A percentile compares a stretch with the other conserved stretches of the same genome.
phyloP scores from a whole-genome alignment of 108 stramenopile species.

The Conticribra weissflogii region DNA sequence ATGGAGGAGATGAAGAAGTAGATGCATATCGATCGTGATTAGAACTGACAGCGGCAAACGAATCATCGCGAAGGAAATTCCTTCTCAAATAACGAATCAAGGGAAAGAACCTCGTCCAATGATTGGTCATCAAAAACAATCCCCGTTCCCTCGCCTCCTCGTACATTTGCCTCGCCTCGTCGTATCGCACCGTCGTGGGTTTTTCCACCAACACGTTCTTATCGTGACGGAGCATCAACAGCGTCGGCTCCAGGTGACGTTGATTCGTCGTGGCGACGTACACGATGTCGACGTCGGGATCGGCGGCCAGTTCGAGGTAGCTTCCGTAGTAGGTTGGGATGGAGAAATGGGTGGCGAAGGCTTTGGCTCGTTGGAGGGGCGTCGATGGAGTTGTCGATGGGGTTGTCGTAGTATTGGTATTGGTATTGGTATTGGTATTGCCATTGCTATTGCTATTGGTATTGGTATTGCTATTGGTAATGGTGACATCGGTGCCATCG shows the following conservation, averaged over 20 bases:
- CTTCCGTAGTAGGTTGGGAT: slow-evolving; percentile 45
- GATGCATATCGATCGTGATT: too few relatives aligned
- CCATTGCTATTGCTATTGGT: neutral
- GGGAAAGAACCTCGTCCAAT: slow-evolving; percentile 47
- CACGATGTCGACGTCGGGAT: slow-evolving; percentile 62
- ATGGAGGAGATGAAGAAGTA: too few relatives aligned
- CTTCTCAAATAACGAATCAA: slow-evolving; percentile 30
- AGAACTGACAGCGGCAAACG: neutral
- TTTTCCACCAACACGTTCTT: slow-evolving; percentile 87
- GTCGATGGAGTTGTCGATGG: slow-evolving; percentile 1
- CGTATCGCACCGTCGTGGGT: slow-evolving; percentile 67
- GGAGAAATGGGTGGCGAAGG: slow-evolving; percentile 22
- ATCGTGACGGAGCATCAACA: slow-evolving; percentile 56
- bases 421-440: slow-evolving; percentile 1
- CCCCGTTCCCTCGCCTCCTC: slow-evolving; percentile 66
- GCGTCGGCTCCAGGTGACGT: slow-evolving; percentile 61
- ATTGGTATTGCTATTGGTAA: slow-evolving; percentile 1
- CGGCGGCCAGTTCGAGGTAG: slow-evolving; percentile 68
- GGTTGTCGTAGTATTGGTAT: too few relatives aligned
- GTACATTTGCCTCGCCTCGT: slow-evolving; percentile 69
- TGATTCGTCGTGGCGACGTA: slow-evolving; percentile 46
- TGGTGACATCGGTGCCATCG: neutral
- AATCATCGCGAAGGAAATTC: slow-evolving; percentile 8
- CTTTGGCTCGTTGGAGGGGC: slow-evolving; percentile 12
- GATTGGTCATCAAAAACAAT: slow-evolving; percentile 72